Conservation (phyloP, 768 basidiomycete species). For the Pholiota conissans region DNA sequence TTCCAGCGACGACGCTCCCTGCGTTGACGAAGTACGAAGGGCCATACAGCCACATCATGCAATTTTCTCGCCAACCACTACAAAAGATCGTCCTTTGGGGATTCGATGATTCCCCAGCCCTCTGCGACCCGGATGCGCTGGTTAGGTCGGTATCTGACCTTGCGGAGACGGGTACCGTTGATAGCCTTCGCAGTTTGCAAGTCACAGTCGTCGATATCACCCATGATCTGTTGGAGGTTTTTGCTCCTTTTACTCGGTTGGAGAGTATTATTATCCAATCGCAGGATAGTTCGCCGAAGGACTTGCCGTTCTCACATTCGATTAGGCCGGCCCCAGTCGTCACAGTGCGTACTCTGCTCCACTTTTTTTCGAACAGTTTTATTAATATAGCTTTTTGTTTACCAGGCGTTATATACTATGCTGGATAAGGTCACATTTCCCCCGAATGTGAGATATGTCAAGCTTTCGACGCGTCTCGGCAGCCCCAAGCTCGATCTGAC, state of each 20-base stretch:
- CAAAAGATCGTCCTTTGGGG: constrained; percentile 27
- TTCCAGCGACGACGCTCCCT: constrained; percentile 21
- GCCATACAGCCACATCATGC: constrained; percentile 24
- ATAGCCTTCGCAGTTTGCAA: constrained; percentile 20
- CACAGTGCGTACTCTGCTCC: constrained; percentile 12
- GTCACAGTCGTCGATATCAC: constrained; percentile 22
- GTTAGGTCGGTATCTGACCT: constrained; percentile 16
- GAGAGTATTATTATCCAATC: constrained; percentile 20
- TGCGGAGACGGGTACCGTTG: constrained; percentile 15
- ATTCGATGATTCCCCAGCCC: constrained; percentile 22
- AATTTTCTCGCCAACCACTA: constrained; percentile 23
- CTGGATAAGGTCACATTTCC: constrained; percentile 21
- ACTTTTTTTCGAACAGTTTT: background rate
- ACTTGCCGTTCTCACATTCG: constrained; percentile 15
- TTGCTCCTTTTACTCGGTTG: constrained; percentile 17
- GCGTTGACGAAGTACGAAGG: constrained; percentile 28
- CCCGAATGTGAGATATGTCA: constrained; percentile 16
- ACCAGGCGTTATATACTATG: constrained; percentile 21
- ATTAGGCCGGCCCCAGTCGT: constrained; percentile 16
- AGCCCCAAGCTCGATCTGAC: constrained; percentile 19
- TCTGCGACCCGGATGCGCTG: constrained; percentile 23
- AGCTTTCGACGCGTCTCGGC: constrained; percentile 24
- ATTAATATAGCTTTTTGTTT: background rate
- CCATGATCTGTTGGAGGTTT: constrained; percentile 14
- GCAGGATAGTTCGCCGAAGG: constrained; percentile 19